Evolutionary conservation across 306 rosid genomes (phyloP), one percentile per base, ranked within the genome.

Genomic region (Fragaria ananassa): DNA sequence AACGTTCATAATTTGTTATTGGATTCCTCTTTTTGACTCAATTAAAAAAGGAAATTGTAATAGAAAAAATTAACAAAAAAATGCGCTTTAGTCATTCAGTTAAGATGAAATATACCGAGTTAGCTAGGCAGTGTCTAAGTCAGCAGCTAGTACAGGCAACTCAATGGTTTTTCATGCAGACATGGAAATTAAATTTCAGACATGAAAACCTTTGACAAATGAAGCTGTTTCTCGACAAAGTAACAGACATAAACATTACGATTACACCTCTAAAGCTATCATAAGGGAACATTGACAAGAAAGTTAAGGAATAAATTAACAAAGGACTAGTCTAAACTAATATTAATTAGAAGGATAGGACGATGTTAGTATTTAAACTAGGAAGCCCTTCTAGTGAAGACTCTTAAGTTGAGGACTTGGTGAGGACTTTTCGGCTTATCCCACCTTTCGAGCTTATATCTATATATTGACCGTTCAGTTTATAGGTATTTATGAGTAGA

Each of bases 161-260:
- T 68, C 50, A 27, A 79, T 82, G 86, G 78, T 77, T 70, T 82
- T 84, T 68, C 68, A 68, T 74, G 74, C 14, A 79, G 84, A 81
- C 76, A 76, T 19, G n/a, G 49, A 21, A 75, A 67, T 3, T 31
- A 31, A 31, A 31, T 31, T 31, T 31, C 35, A 31, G 35, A 31
- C 89, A 81, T 75, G 78, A 77, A 74, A 79, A 54, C 58, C 75
- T 76, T 81, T 81, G 78, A 68, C 66, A 79, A 57, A 83, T 72
- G 71, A 83, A 78, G 68, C 60, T 77, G 88, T 79, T 74, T 77
- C 80, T 21, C 75, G 72, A 72, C 80, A 66, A 70, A 67, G 78
- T 70, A 78, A 65, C 47, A 62, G 66, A 79, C 91, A 88, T 58
- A 74, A 77, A 71, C 88, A 73, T 57, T 42, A 62, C 51, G 77